These are phyloP conservation scores for Eutrema yunnanense DNA, from an alignment of 345 rosid species.

Conservation along the genomic window DNA sequence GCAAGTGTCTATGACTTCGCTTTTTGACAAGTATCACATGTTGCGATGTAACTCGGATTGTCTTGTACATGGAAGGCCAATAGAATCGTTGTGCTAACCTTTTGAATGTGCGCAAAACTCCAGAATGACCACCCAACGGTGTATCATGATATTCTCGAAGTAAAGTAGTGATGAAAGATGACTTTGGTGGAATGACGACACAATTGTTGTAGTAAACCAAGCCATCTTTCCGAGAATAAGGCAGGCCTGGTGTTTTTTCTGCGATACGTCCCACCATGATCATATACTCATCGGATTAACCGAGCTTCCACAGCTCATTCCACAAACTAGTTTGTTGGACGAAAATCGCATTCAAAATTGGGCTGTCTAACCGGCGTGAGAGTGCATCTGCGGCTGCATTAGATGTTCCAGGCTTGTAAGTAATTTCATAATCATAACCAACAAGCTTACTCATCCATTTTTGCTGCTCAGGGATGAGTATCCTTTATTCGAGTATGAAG, in stretches of 20 bases:
- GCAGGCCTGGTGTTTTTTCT: too few relatives aligned
- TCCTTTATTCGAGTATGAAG: not conserved
- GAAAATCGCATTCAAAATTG: not conserved
- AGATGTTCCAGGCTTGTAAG: too few relatives aligned
- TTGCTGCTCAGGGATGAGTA: not conserved
- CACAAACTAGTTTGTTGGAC: not conserved
- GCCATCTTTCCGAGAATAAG: too few relatives aligned
- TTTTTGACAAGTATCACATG: not conserved
- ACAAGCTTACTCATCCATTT: not conserved
- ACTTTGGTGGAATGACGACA: not conserved
- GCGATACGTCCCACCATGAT: too few relatives aligned
- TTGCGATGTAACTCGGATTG: rapidly evolving
- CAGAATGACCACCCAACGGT: not conserved
- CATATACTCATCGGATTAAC: too few relatives aligned
- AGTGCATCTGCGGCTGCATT: not conserved
- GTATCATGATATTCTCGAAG: not conserved
- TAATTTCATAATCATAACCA: not conserved
- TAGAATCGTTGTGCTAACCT: rapidly evolving
- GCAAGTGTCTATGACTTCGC: not conserved
- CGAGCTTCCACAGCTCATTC: rapidly evolving
- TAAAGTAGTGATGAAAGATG: rapidly evolving
- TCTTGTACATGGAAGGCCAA: too few relatives aligned
- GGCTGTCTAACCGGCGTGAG: not conserved
- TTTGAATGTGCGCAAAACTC: not conserved
- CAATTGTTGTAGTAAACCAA: not conserved